Conservation (phyloP, 352 stramenopile genomes). For the Pythium sukuiense region DNA sequence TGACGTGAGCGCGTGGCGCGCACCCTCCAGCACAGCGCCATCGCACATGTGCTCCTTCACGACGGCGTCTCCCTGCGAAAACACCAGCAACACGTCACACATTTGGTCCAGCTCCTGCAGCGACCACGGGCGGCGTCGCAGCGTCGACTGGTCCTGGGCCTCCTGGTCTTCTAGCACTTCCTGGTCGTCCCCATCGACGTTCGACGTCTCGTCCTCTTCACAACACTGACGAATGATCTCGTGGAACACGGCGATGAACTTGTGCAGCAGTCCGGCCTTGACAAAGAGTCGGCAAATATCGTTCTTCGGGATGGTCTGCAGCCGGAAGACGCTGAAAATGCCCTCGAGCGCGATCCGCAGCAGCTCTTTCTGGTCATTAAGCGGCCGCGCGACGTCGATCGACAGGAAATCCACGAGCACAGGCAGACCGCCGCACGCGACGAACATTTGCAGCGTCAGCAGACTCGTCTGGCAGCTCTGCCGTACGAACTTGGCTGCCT, state of each 20-base stretch:
- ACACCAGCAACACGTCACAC: conserved; percentile 88
- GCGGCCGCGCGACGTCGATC: conserved; percentile 27
- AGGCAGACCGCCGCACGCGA: conserved; percentile 88
- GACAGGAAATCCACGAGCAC: conserved; percentile 85
- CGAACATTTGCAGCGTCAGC: conserved; percentile 92
- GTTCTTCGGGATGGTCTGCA: conserved; percentile 92
- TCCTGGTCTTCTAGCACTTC: conserved; percentile 10
- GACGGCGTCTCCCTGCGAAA: conserved; percentile 90
- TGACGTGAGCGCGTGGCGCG: conserved; percentile 52
- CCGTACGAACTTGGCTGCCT: conserved; percentile 87
- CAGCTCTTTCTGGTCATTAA: conserved; percentile 52
- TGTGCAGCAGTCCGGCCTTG: conserved; percentile 87
- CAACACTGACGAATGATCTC: conserved; percentile 55
- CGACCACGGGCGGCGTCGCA: conserved; percentile 39
- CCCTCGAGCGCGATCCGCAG: conserved; percentile 88
- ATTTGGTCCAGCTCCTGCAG: conserved; percentile 77
- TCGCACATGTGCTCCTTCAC: conserved; percentile 94
- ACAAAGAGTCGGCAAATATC: conserved; percentile 95
- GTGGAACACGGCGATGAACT: conserved; percentile 88
- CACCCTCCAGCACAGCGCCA: conserved; percentile 64
- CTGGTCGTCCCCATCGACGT: conserved; percentile 15
- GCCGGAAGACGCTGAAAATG: conserved; percentile 89
- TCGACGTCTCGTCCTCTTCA: conserved; percentile 7
- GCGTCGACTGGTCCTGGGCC: conserved; percentile 22
- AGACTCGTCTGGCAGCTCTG: conserved; percentile 88